Evolutionary conservation across 495 filamentous ascomycete genomes (phyloP), one percentile per base, ranked within the genome.

Genomic region (Talaromyces ruber): DNA sequence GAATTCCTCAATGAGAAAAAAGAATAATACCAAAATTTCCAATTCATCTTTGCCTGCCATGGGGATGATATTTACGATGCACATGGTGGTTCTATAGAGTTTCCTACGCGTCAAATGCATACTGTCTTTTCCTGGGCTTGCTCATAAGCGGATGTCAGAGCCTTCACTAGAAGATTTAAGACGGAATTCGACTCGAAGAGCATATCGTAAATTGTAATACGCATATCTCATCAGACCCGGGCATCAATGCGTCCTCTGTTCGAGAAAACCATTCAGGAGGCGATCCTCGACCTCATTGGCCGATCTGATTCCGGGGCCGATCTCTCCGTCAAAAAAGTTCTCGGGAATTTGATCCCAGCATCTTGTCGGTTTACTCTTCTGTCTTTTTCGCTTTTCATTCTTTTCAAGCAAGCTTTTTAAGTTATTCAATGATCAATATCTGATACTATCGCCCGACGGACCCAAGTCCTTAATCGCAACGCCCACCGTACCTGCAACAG

Each of bases 1-100:
- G 73, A 78, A 77, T 78, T 74, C 74, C 74, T 75, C 72, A 79
- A 79, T 79, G 76, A 79, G 73, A 74, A 71, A 47, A 76, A 78
- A 72, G 74, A 74, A 67, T 68, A 76, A 74, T 75, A 60, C 43
- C 58, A 73, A 74, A 68, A 72, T 68, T 72, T 74, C 67, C 64
- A 72, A 64, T 79, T 72, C 72, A 68, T 64, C 6, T 4, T 2
- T 60, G 30, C 30, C 30, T 32, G 30, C 7, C 30, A 7, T 32
- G 30, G 6, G 30, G 30, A 32, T 32, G 30, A 32, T 32, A 8
- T 32, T 4, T 9, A 8, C 30, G 6, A 4, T 32, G 30, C 1
- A 32, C 6, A 32, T 32, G 30, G 5, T 32, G 30, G 30, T 32
- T 32, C 9, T 3, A 8, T 32, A 32, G 30, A 32, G 3, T 32